Evolutionary conservation across 139 green algal genomes (phyloP).

Genomic region (Desmodesmus armatus): DNA sequence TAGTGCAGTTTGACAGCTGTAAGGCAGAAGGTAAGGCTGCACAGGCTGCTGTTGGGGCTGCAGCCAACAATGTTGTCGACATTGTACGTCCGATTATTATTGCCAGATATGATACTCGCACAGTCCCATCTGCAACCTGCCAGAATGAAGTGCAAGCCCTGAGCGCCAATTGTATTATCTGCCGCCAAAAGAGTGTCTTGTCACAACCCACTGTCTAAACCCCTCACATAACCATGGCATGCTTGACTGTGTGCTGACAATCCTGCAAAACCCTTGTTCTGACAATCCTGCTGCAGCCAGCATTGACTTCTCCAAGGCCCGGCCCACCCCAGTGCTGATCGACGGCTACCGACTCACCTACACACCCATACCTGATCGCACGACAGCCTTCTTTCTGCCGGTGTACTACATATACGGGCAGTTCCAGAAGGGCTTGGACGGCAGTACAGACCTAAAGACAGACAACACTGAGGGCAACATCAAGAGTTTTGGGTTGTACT

Average conservation of each 20-base stretch:
- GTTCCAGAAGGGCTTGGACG: constrained; percentile 9
- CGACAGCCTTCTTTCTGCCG: constrained; percentile 26
- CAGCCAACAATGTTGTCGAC: too few relatives aligned
- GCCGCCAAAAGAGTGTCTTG: not conserved
- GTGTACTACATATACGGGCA: constrained; percentile 40
- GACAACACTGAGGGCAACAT: constrained; percentile 31
- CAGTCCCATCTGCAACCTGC: too few relatives aligned
- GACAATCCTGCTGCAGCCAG: constrained; percentile 14
- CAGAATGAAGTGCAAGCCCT: too few relatives aligned
- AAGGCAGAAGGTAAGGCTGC: constrained; percentile 1
- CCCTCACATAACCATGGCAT: too few relatives aligned
- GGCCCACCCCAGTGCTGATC: constrained; percentile 3
- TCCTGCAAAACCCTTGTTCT: too few relatives aligned
- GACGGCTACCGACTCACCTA: constrained; percentile 27
- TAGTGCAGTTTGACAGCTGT: constrained; percentile 11
- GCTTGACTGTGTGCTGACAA: too few relatives aligned
- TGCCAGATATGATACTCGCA: too few relatives aligned
- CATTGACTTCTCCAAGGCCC: not conserved
- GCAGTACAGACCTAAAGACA: constrained; percentile 16
- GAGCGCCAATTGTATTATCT: too few relatives aligned
- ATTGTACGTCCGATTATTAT: too few relatives aligned
- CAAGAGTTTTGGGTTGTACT: constrained; percentile 30
- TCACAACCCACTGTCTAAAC: not conserved
- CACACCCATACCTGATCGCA: not conserved
- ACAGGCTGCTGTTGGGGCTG: too few relatives aligned